Conservation (phyloP, 192 early-diverging fungal genomes). For the Chytriomyces hyalinus region DNA sequence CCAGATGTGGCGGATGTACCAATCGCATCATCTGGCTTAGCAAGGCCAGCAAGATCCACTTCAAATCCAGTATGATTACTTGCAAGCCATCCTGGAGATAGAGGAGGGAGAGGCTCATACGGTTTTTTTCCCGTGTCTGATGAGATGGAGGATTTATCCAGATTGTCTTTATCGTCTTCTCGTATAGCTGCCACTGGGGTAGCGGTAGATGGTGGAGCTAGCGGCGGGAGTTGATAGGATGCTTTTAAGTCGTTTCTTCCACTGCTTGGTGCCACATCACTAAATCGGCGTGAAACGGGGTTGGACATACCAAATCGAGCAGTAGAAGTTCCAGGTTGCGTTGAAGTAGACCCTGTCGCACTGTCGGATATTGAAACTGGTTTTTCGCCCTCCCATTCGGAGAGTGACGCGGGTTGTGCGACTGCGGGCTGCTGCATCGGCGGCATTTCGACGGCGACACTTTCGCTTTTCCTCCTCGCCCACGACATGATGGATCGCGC, state of each 20-base stretch:
- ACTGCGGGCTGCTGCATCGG: background rate
- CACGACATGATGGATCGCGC: conserved; percentile 10
- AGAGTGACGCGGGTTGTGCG: background rate
- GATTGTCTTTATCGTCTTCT: background rate
- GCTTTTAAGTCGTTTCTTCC: background rate
- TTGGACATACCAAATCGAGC: background rate
- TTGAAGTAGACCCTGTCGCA: background rate
- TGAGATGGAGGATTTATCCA: background rate
- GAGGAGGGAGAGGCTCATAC: background rate
- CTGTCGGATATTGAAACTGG: background rate
- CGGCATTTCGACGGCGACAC: background rate
- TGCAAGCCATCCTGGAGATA: background rate
- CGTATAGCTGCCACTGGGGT: background rate
- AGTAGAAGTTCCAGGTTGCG: background rate
- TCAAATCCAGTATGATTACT: background rate
- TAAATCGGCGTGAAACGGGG: background rate
- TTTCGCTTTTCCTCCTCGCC: conserved; percentile 13
- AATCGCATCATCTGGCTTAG: background rate
- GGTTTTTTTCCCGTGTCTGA: background rate
- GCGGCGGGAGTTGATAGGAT: background rate
- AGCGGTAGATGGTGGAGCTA: background rate
- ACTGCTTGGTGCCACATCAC: no score
- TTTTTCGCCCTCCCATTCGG: background rate
- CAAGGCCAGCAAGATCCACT: background rate
- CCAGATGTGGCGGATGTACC: background rate